phyloP scores from a whole-genome alignment of 73 alveolate genomes.

The Tetrahymena malaccensis region DNA sequence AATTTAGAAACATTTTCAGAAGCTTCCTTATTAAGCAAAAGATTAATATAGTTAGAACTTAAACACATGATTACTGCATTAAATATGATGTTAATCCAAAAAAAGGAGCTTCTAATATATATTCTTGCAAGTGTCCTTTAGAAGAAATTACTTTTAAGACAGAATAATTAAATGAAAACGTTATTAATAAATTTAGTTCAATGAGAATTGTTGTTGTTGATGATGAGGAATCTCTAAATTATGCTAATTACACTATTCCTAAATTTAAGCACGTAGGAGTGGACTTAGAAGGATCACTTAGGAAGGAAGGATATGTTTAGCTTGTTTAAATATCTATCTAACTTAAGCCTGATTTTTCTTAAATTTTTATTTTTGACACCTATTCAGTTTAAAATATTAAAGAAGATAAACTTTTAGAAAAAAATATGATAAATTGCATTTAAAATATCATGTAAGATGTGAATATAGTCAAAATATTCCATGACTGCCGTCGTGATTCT shows the following conservation, averaged over 20 bases:
- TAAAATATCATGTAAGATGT: not conserved
- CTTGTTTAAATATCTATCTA: not conserved
- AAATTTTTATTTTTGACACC: not conserved
- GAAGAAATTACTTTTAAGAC: not conserved
- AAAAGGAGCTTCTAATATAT: not conserved
- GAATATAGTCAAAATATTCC: not conserved
- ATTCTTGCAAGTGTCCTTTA: not conserved
- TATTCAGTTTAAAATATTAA: not conserved
- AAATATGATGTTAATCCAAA: not conserved
- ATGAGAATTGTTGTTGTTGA: not conserved
- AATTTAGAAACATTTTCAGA: not conserved
- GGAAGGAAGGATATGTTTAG: not conserved
- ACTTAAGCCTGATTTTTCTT: not conserved
- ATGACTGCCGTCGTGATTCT: not conserved
- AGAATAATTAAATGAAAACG: not conserved
- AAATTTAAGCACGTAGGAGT: not conserved
- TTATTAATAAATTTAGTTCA: not conserved
- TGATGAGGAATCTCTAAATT: not conserved
- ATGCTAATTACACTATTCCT: not conserved
- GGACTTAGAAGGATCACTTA: not conserved
- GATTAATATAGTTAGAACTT: not conserved
- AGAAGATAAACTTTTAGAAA: not conserved
- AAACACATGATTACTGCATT: not conserved
- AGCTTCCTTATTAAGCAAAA: not conserved
- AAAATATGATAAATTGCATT: not conserved